These are phyloP conservation scores for Crithidia sp. DNA, from an alignment of 208 protist genomes.

Conservation along the genomic window DNA sequence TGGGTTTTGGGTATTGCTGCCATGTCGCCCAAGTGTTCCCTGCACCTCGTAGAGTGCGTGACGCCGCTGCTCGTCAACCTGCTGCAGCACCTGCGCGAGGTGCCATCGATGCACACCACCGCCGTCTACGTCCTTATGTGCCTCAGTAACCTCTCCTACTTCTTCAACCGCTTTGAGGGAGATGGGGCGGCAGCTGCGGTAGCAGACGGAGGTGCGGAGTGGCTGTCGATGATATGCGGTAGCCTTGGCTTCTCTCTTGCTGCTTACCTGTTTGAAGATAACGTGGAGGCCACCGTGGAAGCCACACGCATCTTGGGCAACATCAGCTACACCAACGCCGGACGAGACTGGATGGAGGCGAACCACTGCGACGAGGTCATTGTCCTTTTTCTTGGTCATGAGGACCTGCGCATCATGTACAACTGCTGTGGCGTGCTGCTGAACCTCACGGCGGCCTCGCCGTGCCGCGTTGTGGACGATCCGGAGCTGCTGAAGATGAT, in stretches of 20 bases:
- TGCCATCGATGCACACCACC: conserved; percentile 39
- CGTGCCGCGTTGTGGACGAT: conserved; percentile 70
- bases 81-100: conserved; percentile 49
- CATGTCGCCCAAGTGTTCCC: conserved; percentile 54
- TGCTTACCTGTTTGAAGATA: conserved; percentile 72
- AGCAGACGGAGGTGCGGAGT: neutral
- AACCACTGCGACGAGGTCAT: conserved; percentile 84
- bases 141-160: conserved; percentile 84
- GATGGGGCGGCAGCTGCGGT: neutral
- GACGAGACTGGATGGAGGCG: conserved; percentile 82
- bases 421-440: conserved; percentile 84
- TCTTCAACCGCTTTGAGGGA: conserved; percentile 59
- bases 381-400: conserved; percentile 78
- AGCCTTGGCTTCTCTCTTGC: conserved; percentile 63
- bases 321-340: conserved; percentile 80
- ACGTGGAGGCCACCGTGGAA: conserved; percentile 78
- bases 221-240: conserved; percentile 50
- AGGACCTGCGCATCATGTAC: conserved; percentile 82
- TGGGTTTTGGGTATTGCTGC: conserved; percentile 77
- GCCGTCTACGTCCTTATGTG: conserved; percentile 81
- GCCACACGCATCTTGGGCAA: conserved; percentile 79
- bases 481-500: conserved; percentile 65
- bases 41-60: conserved; percentile 46
- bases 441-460: conserved; percentile 75
- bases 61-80: conserved; percentile 49